Evolutionary conservation across 2,329 filamentous ascomycete species (phyloP).

Genomic region (Cercospora beticola): DNA sequence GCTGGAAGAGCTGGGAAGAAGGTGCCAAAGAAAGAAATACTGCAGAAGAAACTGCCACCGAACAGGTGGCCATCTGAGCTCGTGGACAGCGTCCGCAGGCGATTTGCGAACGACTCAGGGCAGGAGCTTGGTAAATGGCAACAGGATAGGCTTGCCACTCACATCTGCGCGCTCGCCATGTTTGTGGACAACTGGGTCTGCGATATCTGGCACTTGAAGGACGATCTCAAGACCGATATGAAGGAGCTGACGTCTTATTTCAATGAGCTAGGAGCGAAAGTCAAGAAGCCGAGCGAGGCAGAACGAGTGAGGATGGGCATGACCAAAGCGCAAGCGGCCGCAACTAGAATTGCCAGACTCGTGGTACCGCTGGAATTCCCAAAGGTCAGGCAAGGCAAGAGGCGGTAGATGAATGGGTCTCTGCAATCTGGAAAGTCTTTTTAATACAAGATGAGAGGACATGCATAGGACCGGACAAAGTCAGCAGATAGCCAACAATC

Average conservation of each 20-base stretch:
- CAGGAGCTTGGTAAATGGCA: constrained; percentile 68
- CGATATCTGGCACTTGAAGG: constrained; percentile 66
- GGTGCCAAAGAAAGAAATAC: constrained; percentile 62
- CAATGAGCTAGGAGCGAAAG: constrained; percentile 69
- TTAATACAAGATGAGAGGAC: not conserved
- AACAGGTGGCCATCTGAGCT: constrained; percentile 59
- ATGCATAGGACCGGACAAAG: not conserved
- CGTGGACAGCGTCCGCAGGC: constrained; percentile 65
- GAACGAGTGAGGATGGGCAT: constrained; percentile 53
- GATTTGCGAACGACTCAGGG: constrained; percentile 61
- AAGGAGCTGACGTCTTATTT: constrained; percentile 70
- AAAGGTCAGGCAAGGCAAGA: constrained; percentile 45
- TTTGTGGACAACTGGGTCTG: constrained; percentile 73
- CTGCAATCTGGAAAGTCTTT: not conserved
- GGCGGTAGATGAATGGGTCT: not conserved
- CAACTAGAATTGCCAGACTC: constrained; percentile 67
- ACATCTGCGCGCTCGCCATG: constrained; percentile 69
- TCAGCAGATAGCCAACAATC: not conserved
- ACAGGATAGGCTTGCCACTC: constrained; percentile 68
- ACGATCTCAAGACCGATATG: constrained; percentile 71
- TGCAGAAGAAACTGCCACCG: constrained; percentile 53
- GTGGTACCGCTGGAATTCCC: constrained; percentile 81
- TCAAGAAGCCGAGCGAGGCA: constrained; percentile 49
- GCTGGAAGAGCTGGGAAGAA: constrained; percentile 41
- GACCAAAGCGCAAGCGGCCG: constrained; percentile 59